phyloP scores from a whole-genome alignment of 2,329 filamentous ascomycete genomes.

The Microcera coccophila region DNA sequence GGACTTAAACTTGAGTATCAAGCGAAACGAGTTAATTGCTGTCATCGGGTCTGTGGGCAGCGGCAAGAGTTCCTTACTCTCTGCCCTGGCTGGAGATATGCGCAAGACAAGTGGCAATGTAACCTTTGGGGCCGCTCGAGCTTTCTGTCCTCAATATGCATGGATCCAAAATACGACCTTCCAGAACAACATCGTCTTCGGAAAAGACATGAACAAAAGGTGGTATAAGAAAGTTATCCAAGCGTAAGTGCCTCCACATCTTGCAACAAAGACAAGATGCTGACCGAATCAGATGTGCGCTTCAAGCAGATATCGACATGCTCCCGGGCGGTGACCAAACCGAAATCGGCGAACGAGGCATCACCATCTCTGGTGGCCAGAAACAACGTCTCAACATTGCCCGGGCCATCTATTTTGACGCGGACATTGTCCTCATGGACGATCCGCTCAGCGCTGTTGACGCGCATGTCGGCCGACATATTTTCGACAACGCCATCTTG shows the following conservation, averaged over 20 bases:
- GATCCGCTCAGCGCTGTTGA: conserved; percentile 67
- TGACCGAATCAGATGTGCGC: conserved; percentile 58
- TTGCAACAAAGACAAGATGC: conserved; percentile 12
- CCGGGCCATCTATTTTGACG: conserved; percentile 67
- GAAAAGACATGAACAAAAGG: conserved; percentile 66
- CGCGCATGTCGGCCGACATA: conserved; percentile 65
- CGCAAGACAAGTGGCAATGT: conserved; percentile 72
- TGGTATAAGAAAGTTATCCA: conserved; percentile 86
- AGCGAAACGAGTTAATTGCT: conserved; percentile 72
- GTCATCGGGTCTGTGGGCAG: conserved; percentile 88
- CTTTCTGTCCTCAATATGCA: conserved; percentile 93
- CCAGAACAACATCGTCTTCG: conserved; percentile 86
- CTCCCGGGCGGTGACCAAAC: conserved; percentile 84
- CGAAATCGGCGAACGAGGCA: conserved; percentile 92
- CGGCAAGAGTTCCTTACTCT: conserved; percentile 85
- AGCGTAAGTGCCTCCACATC: conserved; percentile 48
- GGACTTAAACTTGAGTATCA: conserved; percentile 63
- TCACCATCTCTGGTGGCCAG: conserved; percentile 91
- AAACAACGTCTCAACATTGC: conserved; percentile 96
- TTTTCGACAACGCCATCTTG: conserved; percentile 92
- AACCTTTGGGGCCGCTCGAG: conserved; percentile 71
- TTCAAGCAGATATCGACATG: conserved; percentile 85
- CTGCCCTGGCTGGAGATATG: conserved; percentile 92
- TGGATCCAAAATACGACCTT: conserved; percentile 96
- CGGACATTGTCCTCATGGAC: conserved; percentile 66